Evolutionary conservation across 2,329 filamentous ascomycete species (phyloP).

Genomic region (Pseudocercospora pini-densiflorae): DNA sequence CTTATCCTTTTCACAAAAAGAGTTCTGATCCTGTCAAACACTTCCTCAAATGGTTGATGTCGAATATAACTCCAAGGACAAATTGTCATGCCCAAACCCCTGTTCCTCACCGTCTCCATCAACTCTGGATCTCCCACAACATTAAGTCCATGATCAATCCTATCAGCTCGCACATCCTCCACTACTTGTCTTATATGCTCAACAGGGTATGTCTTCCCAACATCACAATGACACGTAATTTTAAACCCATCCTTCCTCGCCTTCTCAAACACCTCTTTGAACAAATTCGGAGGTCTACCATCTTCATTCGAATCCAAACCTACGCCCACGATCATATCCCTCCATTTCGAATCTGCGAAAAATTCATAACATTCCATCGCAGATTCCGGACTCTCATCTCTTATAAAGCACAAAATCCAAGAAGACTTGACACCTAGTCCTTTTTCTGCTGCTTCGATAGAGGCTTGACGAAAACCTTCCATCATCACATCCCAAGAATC

Average conservation of each 20-base stretch:
- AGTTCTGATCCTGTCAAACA: not conserved
- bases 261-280: not conserved
- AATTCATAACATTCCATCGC: not conserved
- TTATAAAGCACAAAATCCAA: not conserved
- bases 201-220: not conserved
- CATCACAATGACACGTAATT: not conserved
- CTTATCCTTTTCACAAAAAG: not conserved
- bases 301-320: not conserved
- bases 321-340: not conserved
- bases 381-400: not conserved
- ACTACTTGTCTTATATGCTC: not conserved
- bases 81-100: not conserved
- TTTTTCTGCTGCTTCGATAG: not conserved
- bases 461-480: not conserved
- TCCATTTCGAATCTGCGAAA: no score
- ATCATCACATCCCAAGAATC: not conserved
- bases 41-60: not conserved
- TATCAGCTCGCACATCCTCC: not conserved
- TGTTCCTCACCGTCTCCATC: not conserved
- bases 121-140: not conserved
- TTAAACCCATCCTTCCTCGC: not conserved
- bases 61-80: slow-evolving; percentile 5
- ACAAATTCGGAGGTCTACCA: not conserved
- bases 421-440: not conserved
- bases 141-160: not conserved